These are phyloP conservation scores for Solanum medicagineum DNA, from an alignment of 257 asterid genomes.

Conservation along the genomic window DNA sequence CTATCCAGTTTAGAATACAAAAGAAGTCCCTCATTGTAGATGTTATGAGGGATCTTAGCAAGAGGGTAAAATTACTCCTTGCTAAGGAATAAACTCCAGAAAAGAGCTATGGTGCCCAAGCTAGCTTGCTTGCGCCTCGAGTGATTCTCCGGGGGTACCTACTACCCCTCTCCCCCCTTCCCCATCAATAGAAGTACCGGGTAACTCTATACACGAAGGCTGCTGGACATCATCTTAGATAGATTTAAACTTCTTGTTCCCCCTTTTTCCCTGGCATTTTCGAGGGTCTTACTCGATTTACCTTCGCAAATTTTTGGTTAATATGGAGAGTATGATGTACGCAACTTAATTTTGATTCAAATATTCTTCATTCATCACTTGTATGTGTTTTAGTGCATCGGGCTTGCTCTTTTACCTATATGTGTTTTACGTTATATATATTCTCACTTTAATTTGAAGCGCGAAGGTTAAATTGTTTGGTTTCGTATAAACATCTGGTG, in stretches of 20 bases:
- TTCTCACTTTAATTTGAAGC: not conserved
- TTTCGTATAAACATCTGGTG: not conserved
- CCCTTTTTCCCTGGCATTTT: not conserved
- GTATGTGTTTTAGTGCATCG: no score
- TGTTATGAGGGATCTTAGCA: slow-evolving; percentile 57
- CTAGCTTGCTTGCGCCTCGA: not conserved
- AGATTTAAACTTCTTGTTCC: not conserved
- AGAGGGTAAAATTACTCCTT: slow-evolving; percentile 38
- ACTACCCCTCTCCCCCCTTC: not conserved
- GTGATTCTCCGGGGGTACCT: not conserved
- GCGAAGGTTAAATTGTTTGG: not conserved
- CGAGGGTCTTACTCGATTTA: not conserved
- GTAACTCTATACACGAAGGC: not conserved
- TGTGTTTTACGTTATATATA: not conserved
- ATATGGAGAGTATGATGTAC: not conserved
- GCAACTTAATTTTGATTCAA: not conserved
- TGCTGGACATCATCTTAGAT: not conserved
- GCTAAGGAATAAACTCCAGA: slow-evolving; percentile 9
- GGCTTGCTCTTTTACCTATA: no score
- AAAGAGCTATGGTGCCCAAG: not conserved
- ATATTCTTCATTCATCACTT: not conserved
- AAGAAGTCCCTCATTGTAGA: slow-evolving; percentile 62
- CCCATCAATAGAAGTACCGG: not conserved
- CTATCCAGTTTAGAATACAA: slow-evolving; percentile 53
- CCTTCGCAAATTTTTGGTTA: not conserved